Evolutionary conservation across 208 protist genomes (phyloP), one percentile per base, ranked within the genome.

Genomic region (Wallacemonas sp.): DNA sequence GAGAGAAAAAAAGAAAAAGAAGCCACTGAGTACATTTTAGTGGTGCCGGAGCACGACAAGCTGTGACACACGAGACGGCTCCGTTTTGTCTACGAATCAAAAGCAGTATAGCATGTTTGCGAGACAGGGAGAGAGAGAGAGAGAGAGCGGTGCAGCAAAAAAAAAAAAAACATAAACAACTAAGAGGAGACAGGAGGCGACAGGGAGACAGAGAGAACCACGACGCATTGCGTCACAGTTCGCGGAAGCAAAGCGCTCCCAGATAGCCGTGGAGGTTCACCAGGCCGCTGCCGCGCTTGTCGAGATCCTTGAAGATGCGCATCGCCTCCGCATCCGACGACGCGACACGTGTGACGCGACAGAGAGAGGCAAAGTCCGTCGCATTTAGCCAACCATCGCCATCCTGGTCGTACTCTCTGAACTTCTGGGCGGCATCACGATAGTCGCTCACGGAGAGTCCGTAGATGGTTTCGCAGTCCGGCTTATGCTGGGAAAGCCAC

Each of bases 401-500:
- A 38, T 80, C 57, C 26, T 1, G 66, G 63, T 84, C 72, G 66
- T 66, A 73, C 30, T 53, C 29, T 36, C 38, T 70, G 48, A 80
- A 80, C 48, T 79, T 59, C 63, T 78, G 63, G 48, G 76, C 60
- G 19, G 73, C 69, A 29, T 63, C 62, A 39, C 73, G 64, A 48
- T 83, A 83, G 21, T 83, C 55, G 1, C 39, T 12, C 9, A 71
- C 53, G 17, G 66, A 57, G 10, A 80, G 37, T 21, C 78, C 68
- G 38, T 80, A 84, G 36, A 71, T 58, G 2, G 30, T 33, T 8
- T 70, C 63, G n/a, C 65, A 66, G 37, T 76, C 67, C 1, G 73
- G 73, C 22, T 63, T 65, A 52, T 80, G 62, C 2, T 67, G 17
- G 8, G 38, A 37, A 38, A 75, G 37, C 66, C 69, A 84, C 15